These are phyloP conservation scores for Phyllosticta citribraziliensis DNA, from an alignment of 2,329 filamentous ascomycete genomes.

Conservation along the genomic window DNA sequence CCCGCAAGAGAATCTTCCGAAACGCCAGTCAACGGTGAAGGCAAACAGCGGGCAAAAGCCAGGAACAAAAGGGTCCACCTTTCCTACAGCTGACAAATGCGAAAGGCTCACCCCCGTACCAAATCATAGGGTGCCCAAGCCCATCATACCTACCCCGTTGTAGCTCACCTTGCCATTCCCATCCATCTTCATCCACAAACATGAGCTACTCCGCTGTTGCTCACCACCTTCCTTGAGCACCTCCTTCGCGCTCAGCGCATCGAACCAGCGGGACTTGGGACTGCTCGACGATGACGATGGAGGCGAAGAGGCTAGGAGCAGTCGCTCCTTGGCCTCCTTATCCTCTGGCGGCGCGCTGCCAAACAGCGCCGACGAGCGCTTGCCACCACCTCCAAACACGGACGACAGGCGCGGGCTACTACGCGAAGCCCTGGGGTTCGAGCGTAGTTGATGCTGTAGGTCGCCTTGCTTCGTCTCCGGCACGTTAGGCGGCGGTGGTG, in stretches of 20 bases:
- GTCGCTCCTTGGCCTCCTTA: not conserved
- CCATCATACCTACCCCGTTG: not conserved
- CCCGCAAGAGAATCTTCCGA: too few relatives aligned
- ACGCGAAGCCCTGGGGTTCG: not conserved
- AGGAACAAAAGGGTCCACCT: too few relatives aligned
- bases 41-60: too few relatives aligned
- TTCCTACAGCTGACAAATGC: not conserved
- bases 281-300: not conserved
- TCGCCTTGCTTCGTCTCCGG: not conserved
- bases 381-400: not conserved
- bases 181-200: not conserved
- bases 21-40: too few relatives aligned
- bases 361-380: not conserved
- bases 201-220: not conserved
- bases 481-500: not conserved
- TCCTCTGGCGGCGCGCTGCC: not conserved
- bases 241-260: not conserved
- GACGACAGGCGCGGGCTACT: not conserved
- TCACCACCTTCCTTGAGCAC: not conserved
- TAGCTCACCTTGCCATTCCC: not conserved
- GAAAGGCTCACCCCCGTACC: too few relatives aligned
- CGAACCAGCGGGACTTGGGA: not conserved
- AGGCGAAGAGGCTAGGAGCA: not conserved
- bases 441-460: not conserved
- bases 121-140: not conserved